These are phyloP conservation scores for Apiotrichum gamsii DNA, from an alignment of 1,284 basidiomycete genomes.

Conservation along the genomic window DNA sequence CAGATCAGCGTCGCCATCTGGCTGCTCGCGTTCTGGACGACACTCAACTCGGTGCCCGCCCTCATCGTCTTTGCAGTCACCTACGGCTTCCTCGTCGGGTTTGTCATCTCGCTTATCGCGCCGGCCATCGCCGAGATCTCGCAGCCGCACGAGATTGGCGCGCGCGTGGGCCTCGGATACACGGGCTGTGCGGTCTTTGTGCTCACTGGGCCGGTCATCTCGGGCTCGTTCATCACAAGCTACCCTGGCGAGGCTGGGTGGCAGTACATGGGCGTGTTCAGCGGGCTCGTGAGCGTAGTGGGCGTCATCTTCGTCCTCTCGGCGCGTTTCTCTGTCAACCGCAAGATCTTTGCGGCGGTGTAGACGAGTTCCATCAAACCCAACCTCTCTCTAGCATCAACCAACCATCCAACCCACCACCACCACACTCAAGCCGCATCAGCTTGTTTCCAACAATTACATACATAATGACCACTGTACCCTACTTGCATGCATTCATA, in stretches of 20 bases:
- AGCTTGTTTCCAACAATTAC: no score
- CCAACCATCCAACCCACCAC: no score
- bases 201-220: slow-evolving; percentile 38
- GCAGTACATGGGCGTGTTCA: neutral
- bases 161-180: slow-evolving; percentile 24
- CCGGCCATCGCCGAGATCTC: slow-evolving; percentile 22
- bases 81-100: slow-evolving; percentile 36
- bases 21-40: slow-evolving; percentile 23
- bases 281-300: neutral
- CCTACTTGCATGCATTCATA: no score
- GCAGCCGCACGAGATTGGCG: slow-evolving; percentile 21
- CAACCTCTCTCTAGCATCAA: no score
- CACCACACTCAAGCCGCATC: no score
- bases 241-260: slow-evolving; percentile 8
- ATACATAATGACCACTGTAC: no score
- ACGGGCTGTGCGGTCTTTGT: slow-evolving; percentile 26
- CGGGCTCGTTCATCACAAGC: slow-evolving; percentile 31
- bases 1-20: slow-evolving; percentile 13
- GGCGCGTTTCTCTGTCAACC: neutral
- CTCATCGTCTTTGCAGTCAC: slow-evolving; percentile 34
- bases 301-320: neutral
- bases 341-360: neutral
- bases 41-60: slow-evolving; percentile 18
- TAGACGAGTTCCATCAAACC: no score
- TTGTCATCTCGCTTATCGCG: slow-evolving; percentile 25